Evolutionary conservation across 2,329 filamentous ascomycete genomes (phyloP).

Genomic region (Alternaria triticina): DNA sequence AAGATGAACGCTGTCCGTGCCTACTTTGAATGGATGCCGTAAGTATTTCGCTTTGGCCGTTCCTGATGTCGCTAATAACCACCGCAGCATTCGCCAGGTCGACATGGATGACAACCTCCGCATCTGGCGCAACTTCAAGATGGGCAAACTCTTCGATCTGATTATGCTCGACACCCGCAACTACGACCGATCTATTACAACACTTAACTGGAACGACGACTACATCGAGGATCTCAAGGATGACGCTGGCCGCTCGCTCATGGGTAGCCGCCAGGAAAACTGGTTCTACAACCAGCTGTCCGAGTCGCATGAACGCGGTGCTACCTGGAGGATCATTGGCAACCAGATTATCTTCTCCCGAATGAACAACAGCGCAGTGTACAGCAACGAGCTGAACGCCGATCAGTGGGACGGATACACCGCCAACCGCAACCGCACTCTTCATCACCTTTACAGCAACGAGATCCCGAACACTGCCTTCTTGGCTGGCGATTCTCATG

Average conservation of each 20-base stretch:
- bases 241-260: constrained; percentile 69
- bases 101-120: constrained; percentile 54
- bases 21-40: constrained; percentile 55
- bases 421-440: constrained; percentile 72
- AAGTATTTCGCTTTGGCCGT: constrained; percentile 29
- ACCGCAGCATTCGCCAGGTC: constrained; percentile 49
- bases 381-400: constrained; percentile 49
- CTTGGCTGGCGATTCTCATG: constrained; percentile 72
- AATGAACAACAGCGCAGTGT: constrained; percentile 34
- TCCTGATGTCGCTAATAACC: constrained; percentile 51
- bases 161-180: constrained; percentile 53
- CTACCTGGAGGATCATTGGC: constrained; percentile 72
- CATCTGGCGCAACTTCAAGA: constrained; percentile 50
- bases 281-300: constrained; percentile 63
- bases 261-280: constrained; percentile 73
- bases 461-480: constrained; percentile 74
- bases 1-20: constrained; percentile 57
- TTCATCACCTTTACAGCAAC: constrained; percentile 69
- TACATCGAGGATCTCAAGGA: constrained; percentile 67
- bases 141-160: constrained; percentile 50
- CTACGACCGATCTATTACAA: constrained; percentile 47
- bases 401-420: constrained; percentile 69
- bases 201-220: constrained; percentile 57
- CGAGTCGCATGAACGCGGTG: constrained; percentile 63
- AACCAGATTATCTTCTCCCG: constrained; percentile 62